These are phyloP conservation scores for Podila minutissima DNA, from an alignment of 192 early-diverging fungal species.

Conservation along the genomic window DNA sequence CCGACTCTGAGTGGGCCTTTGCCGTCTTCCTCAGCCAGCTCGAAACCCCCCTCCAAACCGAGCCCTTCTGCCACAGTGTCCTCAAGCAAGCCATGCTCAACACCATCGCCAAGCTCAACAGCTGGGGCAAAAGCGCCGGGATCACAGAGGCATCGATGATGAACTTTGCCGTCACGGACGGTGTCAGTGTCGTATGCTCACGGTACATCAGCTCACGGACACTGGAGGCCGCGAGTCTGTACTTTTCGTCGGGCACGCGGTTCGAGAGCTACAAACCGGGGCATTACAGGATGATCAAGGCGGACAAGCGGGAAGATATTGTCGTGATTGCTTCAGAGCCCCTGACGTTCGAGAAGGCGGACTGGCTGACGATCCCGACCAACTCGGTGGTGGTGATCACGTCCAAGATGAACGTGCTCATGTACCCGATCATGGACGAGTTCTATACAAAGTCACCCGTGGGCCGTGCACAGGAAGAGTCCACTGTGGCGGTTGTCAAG, in stretches of 20 bases:
- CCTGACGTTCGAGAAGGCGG: conserved; percentile 82
- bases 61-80: conserved; percentile 65
- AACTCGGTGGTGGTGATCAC: conserved; percentile 82
- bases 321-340: conserved; percentile 85
- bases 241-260: conserved; percentile 82
- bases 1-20: conserved; percentile 86
- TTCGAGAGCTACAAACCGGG: conserved; percentile 74
- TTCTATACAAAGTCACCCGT: conserved; percentile 58
- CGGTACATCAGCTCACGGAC: conserved; percentile 76
- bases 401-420: conserved; percentile 76
- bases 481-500: conserved; percentile 32
- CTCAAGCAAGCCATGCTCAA: conserved; percentile 77
- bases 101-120: conserved; percentile 79
- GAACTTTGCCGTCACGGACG: conserved; percentile 89
- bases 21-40: conserved; percentile 81
- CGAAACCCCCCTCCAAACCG: conserved; percentile 56
- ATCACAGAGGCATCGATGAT: conserved; percentile 74
- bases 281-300: conserved; percentile 77
- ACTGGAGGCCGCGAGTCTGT: conserved; percentile 77
- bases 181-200: conserved; percentile 78
- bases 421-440: conserved; percentile 79
- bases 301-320: conserved; percentile 80
- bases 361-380: conserved; percentile 83
- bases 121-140: conserved; percentile 72
- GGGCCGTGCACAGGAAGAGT: conserved; percentile 19